Evolutionary conservation across 75 land plant genomes (phyloP).

Genomic region (Sequoia sempervirens): DNA sequence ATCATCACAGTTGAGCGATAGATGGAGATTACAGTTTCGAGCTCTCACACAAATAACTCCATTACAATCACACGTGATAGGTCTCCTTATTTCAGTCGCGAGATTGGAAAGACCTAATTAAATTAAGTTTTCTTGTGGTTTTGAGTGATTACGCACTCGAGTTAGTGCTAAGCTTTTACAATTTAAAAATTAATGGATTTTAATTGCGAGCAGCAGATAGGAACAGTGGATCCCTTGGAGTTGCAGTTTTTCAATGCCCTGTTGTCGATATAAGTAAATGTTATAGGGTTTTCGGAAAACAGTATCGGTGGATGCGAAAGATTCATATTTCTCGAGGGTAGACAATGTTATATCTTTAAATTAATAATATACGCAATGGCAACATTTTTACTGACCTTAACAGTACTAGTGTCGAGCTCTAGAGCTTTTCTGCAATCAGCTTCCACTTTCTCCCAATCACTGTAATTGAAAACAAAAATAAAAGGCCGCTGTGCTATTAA

Average conservation of each 20-base stretch:
- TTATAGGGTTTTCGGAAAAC: not conserved
- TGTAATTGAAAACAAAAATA: constrained; percentile 17
- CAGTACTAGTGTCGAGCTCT: constrained; percentile 61
- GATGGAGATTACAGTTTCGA: not conserved
- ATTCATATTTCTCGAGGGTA: not conserved
- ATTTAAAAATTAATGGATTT: not conserved
- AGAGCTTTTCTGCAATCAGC: constrained; percentile 83
- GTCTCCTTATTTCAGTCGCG: no score
- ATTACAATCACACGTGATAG: not conserved
- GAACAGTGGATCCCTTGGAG: not conserved
- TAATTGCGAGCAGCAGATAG: not conserved
- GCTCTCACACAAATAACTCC: not conserved
- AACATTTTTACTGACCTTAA: constrained; percentile 47
- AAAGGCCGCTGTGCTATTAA: not conserved
- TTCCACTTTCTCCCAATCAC: constrained; percentile 85
- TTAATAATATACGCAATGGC: not conserved
- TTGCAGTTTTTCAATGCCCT: not conserved
- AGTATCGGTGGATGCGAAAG: not conserved
- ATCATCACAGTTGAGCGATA: not conserved
- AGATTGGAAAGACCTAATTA: no score
- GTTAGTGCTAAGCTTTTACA: not conserved
- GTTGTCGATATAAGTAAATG: not conserved
- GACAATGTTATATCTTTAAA: not conserved
- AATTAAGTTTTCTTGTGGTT: not conserved
- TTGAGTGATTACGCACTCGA: not conserved